Evolutionary conservation across 306 rosid species (phyloP), one percentile per base, ranked within the genome.

Genomic region (Begonia fuchsioides): DNA sequence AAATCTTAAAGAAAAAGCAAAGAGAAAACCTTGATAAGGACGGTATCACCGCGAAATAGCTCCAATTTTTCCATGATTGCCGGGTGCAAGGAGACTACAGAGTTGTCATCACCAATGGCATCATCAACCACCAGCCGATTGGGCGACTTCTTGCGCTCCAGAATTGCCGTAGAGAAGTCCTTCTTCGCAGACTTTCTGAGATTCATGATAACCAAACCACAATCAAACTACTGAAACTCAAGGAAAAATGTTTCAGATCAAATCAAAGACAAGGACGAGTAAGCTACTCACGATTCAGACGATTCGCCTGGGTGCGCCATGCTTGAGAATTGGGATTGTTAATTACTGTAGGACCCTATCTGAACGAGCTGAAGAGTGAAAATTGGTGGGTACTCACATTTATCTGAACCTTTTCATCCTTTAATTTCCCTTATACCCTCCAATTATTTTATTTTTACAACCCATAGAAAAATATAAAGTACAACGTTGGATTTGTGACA

Each of bases 61-160:
- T 72, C 74, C 8, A 75, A 66, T 59, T 64, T 71, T 64, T 75
- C 77, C 81, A 75, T 67, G 47, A 72, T 71, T 3, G 63, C 51
- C 0, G 77, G 74, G 52, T 75, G 71, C 81, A 75, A 40, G 10
- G 74, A 12, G 6, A 75, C 81, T 10, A 71, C 69, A 5, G 81
- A 75, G 67, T 75, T 75, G 39, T 75, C 81, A 6, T 75, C 77
- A 68, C 71, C 71, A 43, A 71, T 49, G 13, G 77, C 77, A 18
- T 75, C 81, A 13, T 71, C 81, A 0, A 75, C 77, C 10, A 75
- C 63, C 1, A 75, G 72, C 1, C 77, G 50, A 54, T 75, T 71
- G 8, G 81, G 81, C 1, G 81, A 70, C 60, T 75, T 75, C 54
- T 75, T 75, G 14, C 81, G 68, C 69, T 75, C 77, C 52, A 75